Base-by-base conservation (phyloP, 2,329 filamentous ascomycete species). In the Aspergillus sp. region DNA sequence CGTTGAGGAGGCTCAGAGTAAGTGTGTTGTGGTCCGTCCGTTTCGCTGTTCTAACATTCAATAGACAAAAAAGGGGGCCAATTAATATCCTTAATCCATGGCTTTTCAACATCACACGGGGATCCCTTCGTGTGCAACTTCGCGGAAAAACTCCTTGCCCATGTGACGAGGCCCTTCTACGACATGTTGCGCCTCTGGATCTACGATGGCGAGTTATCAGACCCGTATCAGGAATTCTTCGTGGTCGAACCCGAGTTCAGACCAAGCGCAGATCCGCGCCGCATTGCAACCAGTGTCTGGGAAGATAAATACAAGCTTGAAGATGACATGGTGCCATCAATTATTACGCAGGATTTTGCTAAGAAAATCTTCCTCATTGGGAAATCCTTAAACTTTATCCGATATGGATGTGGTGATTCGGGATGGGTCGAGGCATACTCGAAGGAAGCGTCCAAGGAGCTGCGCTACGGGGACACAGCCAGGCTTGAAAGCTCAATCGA, bases 311-410 rank as follows among this genome's bases (percentile, higher is more conserved):
- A 96, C 76, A 89, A 91, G 68, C 82, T 97, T 39, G 88, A 90
- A 65, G 83, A 89, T 57, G 83, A 85, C 48, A 95, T 97, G 89
- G 87, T 97, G 22, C 95, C 95, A 0, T 93, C 89, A 42, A 98
- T 98, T 68, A 92, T 97, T 65, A 96, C 91, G 0, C 83, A 89
- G 44, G 93, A 96, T 60, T 97, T 99, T 75, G 92, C 95, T 0
- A 91, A 95, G 65, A 97, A 97, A 70, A 91, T 99, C 5, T 98
- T 98, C 67, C 79, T 99, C 7, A 99, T 99, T 66, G 95, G 95
- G 56, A 99, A 99, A 74, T 96, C 93, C 4, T 83, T 99, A 54
- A 99, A 99, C 74, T 99, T 99, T 75, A 97, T 99, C 71, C 88
- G 95, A 22, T 93, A 97, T 74, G 93, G 92, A 64, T 99, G 95